Evolutionary conservation across 306 rosid genomes (phyloP).

Genomic region (Macrotyloma uniflorum): DNA sequence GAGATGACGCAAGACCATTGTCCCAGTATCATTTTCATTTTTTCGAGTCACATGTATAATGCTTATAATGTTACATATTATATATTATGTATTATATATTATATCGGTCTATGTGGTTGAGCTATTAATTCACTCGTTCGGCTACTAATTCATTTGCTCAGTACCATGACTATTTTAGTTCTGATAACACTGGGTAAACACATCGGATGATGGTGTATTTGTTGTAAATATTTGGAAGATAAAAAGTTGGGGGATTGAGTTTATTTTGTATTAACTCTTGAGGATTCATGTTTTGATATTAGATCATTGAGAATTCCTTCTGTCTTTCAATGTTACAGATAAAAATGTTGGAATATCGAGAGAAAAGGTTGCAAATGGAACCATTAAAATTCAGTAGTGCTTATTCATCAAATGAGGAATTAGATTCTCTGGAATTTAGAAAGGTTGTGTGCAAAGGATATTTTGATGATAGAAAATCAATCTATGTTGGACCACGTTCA

Average conservation of each 20-base stretch:
- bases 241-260: slow-evolving; percentile 2
- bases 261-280: slow-evolving; percentile 4
- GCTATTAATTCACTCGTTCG: too few species aligned
- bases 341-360: slow-evolving; percentile 70
- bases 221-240: neutral
- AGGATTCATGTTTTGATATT: slow-evolving; percentile 11
- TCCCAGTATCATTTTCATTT: too few species aligned
- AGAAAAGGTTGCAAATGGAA: slow-evolving; percentile 75
- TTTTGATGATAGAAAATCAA: slow-evolving; percentile 77
- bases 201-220: neutral
- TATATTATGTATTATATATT: too few species aligned
- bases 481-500: slow-evolving; percentile 93
- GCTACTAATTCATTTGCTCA: too few species aligned
- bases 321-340: slow-evolving; percentile 49
- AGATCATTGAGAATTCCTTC: slow-evolving; percentile 20
- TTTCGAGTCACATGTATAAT: too few species aligned
- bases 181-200: neutral
- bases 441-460: slow-evolving; percentile 70
- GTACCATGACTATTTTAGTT: too few species aligned
- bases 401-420: slow-evolving; percentile 51
- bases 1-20: too few species aligned
- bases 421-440: slow-evolving; percentile 80
- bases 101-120: too few species aligned
- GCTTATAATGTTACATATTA: too few species aligned
- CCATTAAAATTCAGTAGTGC: slow-evolving; percentile 59